These are phyloP conservation scores for Cajanus cajan DNA, from an alignment of 306 rosid genomes.

Conservation along the genomic window DNA sequence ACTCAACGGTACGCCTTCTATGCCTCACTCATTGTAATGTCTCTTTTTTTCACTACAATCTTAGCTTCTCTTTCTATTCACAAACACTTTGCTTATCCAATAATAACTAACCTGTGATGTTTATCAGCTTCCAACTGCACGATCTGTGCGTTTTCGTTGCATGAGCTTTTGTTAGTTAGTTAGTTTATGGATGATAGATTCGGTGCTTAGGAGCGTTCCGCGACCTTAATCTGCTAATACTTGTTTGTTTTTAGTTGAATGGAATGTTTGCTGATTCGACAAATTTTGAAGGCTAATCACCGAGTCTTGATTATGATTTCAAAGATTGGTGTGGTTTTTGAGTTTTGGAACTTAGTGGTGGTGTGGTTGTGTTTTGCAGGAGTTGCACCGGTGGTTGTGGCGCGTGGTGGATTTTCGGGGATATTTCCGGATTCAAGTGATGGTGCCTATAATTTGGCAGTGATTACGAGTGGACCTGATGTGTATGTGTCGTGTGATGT, in stretches of 20 bases:
- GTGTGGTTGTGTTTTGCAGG: conserved; percentile 49
- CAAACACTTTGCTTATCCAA: background rate
- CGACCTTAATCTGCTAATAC: background rate
- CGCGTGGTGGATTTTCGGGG: conserved; percentile 93
- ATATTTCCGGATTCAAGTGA: conserved; percentile 73
- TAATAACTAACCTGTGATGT: background rate
- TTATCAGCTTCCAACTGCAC: background rate
- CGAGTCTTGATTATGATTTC: background rate
- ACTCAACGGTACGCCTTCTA: conserved; percentile 46
- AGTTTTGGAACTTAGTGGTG: background rate
- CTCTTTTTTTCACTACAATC: background rate
- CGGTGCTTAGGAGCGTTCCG: conserved; percentile 3
- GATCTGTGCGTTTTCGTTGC: conserved; percentile 18
- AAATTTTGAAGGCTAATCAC: background rate
- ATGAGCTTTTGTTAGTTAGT: background rate
- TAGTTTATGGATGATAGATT: background rate
- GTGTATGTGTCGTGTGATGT: conserved; percentile 76
- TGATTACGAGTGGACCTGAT: background rate
- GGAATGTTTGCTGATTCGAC: background rate
- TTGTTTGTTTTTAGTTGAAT: background rate
- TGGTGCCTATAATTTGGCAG: conserved; percentile 44
- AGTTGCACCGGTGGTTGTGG: conserved; percentile 59
- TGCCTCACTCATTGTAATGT: background rate
- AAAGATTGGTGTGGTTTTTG: background rate
- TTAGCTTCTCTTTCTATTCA: background rate